Evolutionary conservation across 2,329 filamentous ascomycete species (phyloP).

Genomic region (Fusarium siculi): DNA sequence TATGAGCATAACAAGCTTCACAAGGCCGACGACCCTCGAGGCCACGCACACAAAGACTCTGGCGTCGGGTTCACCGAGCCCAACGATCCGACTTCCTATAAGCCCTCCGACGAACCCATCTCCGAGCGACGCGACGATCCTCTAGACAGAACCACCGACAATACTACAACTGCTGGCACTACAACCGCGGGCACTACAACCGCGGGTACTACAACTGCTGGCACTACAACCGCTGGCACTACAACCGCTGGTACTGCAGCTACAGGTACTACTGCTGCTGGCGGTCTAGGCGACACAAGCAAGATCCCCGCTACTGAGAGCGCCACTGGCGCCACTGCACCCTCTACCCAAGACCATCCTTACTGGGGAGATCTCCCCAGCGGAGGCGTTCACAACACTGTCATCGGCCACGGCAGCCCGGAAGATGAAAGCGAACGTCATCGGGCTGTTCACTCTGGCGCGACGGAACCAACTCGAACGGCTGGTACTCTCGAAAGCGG

Average conservation of each 20-base stretch:
- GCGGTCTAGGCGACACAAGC: neutral
- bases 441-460: neutral
- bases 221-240: neutral
- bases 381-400: constrained; percentile 17
- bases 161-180: neutral
- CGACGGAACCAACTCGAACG: neutral
- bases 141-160: neutral
- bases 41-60: constrained; percentile 30
- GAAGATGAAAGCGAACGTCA: constrained; percentile 20
- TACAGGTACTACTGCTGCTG: neutral
- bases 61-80: constrained; percentile 20
- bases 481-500: constrained; percentile 4
- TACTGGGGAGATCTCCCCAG: constrained; percentile 37
- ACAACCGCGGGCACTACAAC: neutral
- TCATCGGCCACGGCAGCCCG: constrained; percentile 25
- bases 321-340: neutral
- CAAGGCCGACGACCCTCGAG: constrained; percentile 34
- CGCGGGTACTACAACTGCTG: neutral
- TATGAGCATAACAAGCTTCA: constrained; percentile 37
- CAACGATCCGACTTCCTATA: neutral
- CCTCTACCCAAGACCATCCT: constrained; percentile 20
- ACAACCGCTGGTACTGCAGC: neutral
- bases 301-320: neutral
- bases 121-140: constrained; percentile 5
- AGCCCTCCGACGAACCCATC: neutral